Conservation (phyloP, 1,284 basidiomycete genomes). For the Leccinum griseonigrum region DNA sequence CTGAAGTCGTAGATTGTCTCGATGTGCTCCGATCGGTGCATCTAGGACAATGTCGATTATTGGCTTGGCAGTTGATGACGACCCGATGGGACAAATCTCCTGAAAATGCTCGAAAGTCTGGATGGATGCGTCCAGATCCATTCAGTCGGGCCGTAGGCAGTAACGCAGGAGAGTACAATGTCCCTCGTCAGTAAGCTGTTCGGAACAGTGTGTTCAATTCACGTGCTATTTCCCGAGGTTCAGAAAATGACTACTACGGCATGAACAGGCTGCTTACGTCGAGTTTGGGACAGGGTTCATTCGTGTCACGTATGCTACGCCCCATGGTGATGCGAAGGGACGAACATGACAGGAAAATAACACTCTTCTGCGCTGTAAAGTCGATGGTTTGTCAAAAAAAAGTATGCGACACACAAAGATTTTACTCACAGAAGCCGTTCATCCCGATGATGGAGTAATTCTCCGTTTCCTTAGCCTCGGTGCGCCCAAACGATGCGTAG, state of each 20-base stretch:
- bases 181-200: neutral
- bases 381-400: neutral
- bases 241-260: neutral
- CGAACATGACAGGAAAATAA: neutral
- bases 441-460: neutral
- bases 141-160: neutral
- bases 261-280: neutral
- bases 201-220: neutral
- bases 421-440: neutral
- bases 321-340: neutral
- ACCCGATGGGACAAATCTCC: neutral
- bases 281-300: neutral
- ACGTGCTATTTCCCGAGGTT: neutral
- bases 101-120: neutral
- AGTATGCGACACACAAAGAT: neutral
- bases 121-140: neutral
- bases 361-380: neutral
- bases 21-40: neutral
- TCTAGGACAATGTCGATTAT: neutral
- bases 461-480: neutral
- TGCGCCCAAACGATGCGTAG: neutral
- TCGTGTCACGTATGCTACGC: neutral
- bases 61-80: neutral
- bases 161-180: neutral
- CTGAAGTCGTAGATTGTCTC: neutral